Evolutionary conservation across 495 filamentous ascomycete species (phyloP).

Genomic region (Acidiella bohemica): DNA sequence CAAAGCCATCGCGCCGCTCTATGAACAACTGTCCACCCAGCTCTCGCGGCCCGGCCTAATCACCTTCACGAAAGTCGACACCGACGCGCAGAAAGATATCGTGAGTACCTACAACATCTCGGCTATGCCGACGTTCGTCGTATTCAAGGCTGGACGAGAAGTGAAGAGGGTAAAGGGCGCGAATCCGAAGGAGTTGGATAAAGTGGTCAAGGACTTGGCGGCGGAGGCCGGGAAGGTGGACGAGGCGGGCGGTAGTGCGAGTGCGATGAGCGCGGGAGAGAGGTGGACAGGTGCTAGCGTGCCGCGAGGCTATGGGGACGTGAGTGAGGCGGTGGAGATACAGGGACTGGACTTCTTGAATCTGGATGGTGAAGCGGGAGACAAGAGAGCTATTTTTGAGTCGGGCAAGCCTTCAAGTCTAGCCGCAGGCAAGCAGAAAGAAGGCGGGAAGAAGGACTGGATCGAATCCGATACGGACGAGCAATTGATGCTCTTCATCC

Average conservation of each 20-base stretch:
- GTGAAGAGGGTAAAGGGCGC: constrained; percentile 61
- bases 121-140: constrained; percentile 77
- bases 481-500: constrained; percentile 87
- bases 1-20: constrained; percentile 71
- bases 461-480: constrained; percentile 99
- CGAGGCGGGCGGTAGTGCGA: constrained; percentile 35
- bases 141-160: constrained; percentile 63
- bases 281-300: constrained; percentile 60
- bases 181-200: constrained; percentile 51
- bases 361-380: constrained; percentile 54
- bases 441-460: constrained; percentile 47
- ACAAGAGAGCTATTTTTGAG: constrained; percentile 60
- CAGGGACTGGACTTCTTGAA: constrained; percentile 80
- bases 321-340: constrained; percentile 67
- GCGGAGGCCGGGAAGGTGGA: constrained; percentile 39
- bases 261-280: constrained; percentile 24
- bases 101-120: constrained; percentile 56
- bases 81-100: constrained; percentile 60
- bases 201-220: constrained; percentile 57
- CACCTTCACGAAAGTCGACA: constrained; percentile 78
- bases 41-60: constrained; percentile 60
- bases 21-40: constrained; percentile 59
- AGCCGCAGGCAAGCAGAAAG: constrained; percentile 28
- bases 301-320: constrained; percentile 68
- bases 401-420: constrained; percentile 51